Base-by-base conservation (phyloP, 2,329 filamentous ascomycete genomes). In the Exophiala viscosa region DNA sequence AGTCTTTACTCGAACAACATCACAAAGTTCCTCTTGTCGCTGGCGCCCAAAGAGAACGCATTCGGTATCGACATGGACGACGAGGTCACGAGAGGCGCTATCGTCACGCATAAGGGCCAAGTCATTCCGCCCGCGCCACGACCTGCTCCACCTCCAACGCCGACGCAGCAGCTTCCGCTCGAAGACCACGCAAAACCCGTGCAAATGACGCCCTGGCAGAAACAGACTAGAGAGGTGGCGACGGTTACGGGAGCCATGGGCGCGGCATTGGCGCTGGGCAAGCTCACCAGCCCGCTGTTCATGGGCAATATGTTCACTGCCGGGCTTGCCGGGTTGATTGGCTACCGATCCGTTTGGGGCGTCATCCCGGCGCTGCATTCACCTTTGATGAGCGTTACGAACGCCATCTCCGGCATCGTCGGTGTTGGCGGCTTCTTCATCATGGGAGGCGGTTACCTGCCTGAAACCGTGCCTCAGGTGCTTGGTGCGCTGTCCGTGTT, bases 1-100 rank as follows among this genome's bases (percentile, higher is more conserved):
- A 95, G 88, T 0, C 74, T 96, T 15, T 96, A 95, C 70, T 93
- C 88, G 2, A 96, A 95, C 78, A 96, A 96, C 66, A 91, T 95
- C 63, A 90, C 86, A 60, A 96, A 95, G 66, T 87, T 91, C 52
- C 74, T 95, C 23, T 77, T 96, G 8, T 93, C 90, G 0, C 89
- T 95, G 77, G 71, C 84, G 1, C 88, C 89, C 1, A 80, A 86
- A 54, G 84, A 90, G 2, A 90, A 88, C 58, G 80, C 85, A 34
- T 95, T 90, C 58, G 88, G 88, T 6, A 77, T 95, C 41, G 88
- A 95, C 62, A 75, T 95, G 3, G 79, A 81, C 0, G 90, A 95
- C 61, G 90, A 95, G 69, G 90, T 96, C 18, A 87, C 93, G 5
- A 84, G 90, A 32, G 88, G 89, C 15, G 82, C 89, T 0, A 92